Conservation (phyloP, 1,284 basidiomycete species). For the Heliocybe sulcata region DNA sequence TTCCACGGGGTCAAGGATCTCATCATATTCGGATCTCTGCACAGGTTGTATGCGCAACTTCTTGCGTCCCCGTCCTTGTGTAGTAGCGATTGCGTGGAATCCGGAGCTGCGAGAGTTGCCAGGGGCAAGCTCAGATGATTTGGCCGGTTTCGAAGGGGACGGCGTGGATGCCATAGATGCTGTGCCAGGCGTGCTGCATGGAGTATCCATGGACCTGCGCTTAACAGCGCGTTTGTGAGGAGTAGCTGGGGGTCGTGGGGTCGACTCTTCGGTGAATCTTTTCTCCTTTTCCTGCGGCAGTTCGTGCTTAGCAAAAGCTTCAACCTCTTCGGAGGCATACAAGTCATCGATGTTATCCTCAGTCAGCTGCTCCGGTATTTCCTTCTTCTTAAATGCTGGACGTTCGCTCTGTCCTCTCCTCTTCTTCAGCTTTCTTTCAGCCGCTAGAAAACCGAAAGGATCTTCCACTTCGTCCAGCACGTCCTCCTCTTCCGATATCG, state of each 20-base stretch:
- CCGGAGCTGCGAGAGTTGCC: not conserved
- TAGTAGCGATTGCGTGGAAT: no score
- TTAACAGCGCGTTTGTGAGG: not conserved
- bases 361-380: not conserved
- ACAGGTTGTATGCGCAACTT: not conserved
- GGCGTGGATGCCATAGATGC: not conserved
- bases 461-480: conserved; percentile 19
- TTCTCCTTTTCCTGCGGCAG: not conserved
- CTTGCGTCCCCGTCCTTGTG: not conserved
- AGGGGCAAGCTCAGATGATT: not conserved
- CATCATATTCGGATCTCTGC: not conserved
- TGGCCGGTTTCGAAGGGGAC: not conserved
- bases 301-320: not conserved
- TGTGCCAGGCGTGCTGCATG: not conserved
- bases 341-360: not conserved
- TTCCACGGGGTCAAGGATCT: not conserved
- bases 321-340: not conserved
- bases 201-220: not conserved
- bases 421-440: conserved; percentile 29
- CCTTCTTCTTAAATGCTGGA: not conserved
- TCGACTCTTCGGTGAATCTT: not conserved
- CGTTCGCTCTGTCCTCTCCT: conserved; percentile 9
- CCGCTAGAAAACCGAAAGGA: conserved; percentile 36
- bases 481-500: not conserved
- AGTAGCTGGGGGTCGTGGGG: not conserved